Conservation (phyloP, 352 stramenopile species). For the Phytophthora pluvialis region DNA sequence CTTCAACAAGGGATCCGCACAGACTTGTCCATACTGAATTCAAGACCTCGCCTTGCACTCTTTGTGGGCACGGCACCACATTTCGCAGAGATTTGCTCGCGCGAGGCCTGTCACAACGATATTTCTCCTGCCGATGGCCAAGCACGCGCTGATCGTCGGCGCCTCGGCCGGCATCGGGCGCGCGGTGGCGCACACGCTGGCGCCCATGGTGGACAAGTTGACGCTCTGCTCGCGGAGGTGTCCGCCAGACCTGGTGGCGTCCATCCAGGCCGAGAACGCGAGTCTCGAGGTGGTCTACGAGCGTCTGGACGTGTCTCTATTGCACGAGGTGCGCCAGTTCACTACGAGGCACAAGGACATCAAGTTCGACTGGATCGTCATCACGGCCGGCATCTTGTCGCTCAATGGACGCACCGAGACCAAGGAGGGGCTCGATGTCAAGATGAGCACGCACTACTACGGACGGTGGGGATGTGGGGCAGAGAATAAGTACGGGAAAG, state of each 20-base stretch:
- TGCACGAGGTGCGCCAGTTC: slow-evolving; percentile 41
- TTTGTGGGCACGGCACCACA: slow-evolving; percentile 24
- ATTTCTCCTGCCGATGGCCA: slow-evolving; percentile 15
- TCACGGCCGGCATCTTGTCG: slow-evolving; percentile 34
- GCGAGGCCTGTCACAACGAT: slow-evolving; percentile 22
- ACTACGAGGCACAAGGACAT: slow-evolving; percentile 29
- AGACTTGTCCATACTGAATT: slow-evolving; percentile 2
- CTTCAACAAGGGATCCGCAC: slow-evolving; percentile 18
- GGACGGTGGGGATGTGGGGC: slow-evolving; percentile 19
- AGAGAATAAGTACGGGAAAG: not conserved
- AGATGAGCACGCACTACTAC: slow-evolving; percentile 46
- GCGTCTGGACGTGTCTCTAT: slow-evolving; percentile 37
- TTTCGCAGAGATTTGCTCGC: slow-evolving; percentile 33
- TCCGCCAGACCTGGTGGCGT: slow-evolving; percentile 26
- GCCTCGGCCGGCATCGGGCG: slow-evolving; percentile 37
- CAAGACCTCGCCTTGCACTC: not conserved
- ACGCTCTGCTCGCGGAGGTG: slow-evolving; percentile 35
- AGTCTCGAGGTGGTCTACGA: slow-evolving; percentile 32
- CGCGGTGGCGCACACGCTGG: slow-evolving; percentile 30
- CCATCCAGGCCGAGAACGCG: slow-evolving; percentile 28
- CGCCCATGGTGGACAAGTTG: slow-evolving; percentile 35
- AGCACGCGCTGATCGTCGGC: slow-evolving; percentile 39
- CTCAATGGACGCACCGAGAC: slow-evolving; percentile 41
- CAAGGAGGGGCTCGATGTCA: slow-evolving; percentile 36
- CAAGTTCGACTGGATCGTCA: slow-evolving; percentile 39